Evolutionary conservation across 2,329 filamentous ascomycete genomes (phyloP).

Genomic region (Beauveria rudraprayagi): DNA sequence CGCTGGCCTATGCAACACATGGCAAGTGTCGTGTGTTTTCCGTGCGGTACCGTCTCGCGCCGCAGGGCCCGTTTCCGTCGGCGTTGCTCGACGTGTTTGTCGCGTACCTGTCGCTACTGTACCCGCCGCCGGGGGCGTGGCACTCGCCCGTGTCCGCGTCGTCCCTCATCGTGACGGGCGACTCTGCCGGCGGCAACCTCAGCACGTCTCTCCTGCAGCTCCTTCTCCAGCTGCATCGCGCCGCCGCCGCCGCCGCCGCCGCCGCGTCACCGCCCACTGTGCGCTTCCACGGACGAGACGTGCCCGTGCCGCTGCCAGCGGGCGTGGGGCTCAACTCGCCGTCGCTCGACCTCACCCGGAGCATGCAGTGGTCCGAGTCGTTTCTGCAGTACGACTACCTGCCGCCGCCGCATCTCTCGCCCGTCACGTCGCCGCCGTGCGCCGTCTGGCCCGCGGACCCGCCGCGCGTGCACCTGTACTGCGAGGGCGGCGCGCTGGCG

Average conservation of each 20-base stretch:
- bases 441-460: conserved; percentile 42
- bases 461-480: conserved; percentile 39
- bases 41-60: conserved; percentile 44
- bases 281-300: conserved; percentile 45
- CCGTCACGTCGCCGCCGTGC: conserved; percentile 29
- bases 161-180: conserved; percentile 58
- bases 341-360: conserved; percentile 58
- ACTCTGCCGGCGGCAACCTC: conserved; percentile 59
- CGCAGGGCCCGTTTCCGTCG: conserved; percentile 60
- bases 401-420: conserved; percentile 29
- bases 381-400: conserved; percentile 17
- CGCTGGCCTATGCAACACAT: background rate
- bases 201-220: conserved; percentile 53
- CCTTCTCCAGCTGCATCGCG: conserved; percentile 47
- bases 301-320: conserved; percentile 52
- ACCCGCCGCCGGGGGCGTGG: conserved; percentile 53
- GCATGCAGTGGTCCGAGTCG: conserved; percentile 16
- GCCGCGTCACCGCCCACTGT: conserved; percentile 28
- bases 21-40: conserved; percentile 2
- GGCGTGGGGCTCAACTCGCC: conserved; percentile 50
- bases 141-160: conserved; percentile 51
- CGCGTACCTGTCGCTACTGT: conserved; percentile 58
- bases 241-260: background rate
- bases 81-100: conserved; percentile 59
- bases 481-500: conserved; percentile 35